These are phyloP conservation scores for Blastobotrys chiropterorum DNA, from an alignment of 805 yeast genomes.

Conservation along the genomic window DNA sequence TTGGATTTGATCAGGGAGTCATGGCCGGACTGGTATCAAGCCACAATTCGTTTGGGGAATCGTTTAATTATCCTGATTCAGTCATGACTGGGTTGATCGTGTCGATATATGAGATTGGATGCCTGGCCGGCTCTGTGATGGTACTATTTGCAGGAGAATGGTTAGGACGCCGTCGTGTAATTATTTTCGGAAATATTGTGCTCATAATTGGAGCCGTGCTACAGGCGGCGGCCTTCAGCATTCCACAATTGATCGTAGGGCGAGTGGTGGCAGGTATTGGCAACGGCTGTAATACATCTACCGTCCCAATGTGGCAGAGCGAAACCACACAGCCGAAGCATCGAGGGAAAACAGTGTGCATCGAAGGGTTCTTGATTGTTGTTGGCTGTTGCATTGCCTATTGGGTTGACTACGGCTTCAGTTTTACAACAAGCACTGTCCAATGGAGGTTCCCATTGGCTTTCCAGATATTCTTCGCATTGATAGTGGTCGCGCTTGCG, in stretches of 20 bases:
- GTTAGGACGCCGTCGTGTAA: constrained; percentile 76
- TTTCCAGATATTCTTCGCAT: constrained; percentile 54
- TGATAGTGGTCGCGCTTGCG: constrained; percentile 55
- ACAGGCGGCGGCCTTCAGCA: constrained; percentile 72
- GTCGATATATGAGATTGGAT: constrained; percentile 43
- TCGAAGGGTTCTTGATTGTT: constrained; percentile 18
- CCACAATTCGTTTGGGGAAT: constrained; percentile 39
- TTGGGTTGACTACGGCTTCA: constrained; percentile 24
- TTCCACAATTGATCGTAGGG: constrained; percentile 70
- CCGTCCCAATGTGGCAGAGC: constrained; percentile 77
- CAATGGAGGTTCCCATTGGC: constrained; percentile 81
- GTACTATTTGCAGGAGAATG: constrained; percentile 61
- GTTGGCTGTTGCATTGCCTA: constrained; percentile 31
- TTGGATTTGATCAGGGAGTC: constrained; percentile 69
- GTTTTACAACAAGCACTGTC: constrained; percentile 29
- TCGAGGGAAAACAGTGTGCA: constrained; percentile 47
- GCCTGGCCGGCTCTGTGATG: constrained; percentile 38
- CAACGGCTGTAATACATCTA: constrained; percentile 70
- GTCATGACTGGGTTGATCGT: constrained; percentile 43
- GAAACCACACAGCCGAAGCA: constrained; percentile 62
- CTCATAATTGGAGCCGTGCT: constrained; percentile 80
- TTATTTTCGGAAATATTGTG: constrained; percentile 73
- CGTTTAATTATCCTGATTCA: constrained; percentile 39
- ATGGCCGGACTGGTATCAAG: constrained; percentile 61
- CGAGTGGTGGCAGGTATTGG: constrained; percentile 71